Evolutionary conservation across 345 rosid species (phyloP).

Genomic region (Passiflora organensis): DNA sequence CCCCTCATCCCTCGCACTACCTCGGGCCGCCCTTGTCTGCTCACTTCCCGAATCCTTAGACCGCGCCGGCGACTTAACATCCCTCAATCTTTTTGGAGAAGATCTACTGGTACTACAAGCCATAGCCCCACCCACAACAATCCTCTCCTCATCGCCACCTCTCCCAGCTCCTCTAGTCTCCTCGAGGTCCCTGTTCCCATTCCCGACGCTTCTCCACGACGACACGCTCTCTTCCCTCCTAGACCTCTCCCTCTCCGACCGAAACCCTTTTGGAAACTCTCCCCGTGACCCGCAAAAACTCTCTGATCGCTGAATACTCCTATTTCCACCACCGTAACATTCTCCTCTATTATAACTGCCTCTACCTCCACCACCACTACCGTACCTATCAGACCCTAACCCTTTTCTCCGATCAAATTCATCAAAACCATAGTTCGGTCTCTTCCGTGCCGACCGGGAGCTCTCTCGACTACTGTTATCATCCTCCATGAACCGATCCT

Average conservation of each 20-base stretch:
- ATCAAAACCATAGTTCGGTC: slow-evolving; percentile 61
- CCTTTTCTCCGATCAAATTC: slow-evolving; percentile 52
- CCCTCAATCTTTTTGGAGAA: slow-evolving; percentile 37
- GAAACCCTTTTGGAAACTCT: slow-evolving; percentile 75
- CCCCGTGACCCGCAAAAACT: slow-evolving; percentile 62
- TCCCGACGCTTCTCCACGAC: slow-evolving; percentile 73
- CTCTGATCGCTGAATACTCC: slow-evolving; percentile 59
- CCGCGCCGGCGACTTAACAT: slow-evolving; percentile 49
- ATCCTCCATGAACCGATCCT: slow-evolving; percentile 50
- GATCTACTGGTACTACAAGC: slow-evolving; percentile 18
- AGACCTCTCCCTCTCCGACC: slow-evolving; percentile 82
- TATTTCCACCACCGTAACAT: slow-evolving; percentile 16
- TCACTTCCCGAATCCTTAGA: slow-evolving; percentile 46
- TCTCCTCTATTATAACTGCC: slow-evolving; percentile 23
- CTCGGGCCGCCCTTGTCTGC: slow-evolving; percentile 25
- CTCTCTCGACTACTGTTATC: slow-evolving; percentile 36
- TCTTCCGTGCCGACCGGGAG: slow-evolving; percentile 49
- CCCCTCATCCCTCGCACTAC: slow-evolving; percentile 24
- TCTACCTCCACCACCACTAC: no score
- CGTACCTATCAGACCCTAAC: slow-evolving; percentile 50
- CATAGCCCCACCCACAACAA: slow-evolving; percentile 11
- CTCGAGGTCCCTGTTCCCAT: slow-evolving; percentile 34
- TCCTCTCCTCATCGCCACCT: slow-evolving; percentile 21
- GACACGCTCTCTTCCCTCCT: slow-evolving; percentile 64
- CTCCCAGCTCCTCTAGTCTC: slow-evolving; percentile 23